A percentile compares a stretch with the other conserved stretches of the same genome.
These are phyloP conservation scores for Populus tomentosa DNA, from an alignment of 441 rosid genomes.

Conservation along the genomic window DNA sequence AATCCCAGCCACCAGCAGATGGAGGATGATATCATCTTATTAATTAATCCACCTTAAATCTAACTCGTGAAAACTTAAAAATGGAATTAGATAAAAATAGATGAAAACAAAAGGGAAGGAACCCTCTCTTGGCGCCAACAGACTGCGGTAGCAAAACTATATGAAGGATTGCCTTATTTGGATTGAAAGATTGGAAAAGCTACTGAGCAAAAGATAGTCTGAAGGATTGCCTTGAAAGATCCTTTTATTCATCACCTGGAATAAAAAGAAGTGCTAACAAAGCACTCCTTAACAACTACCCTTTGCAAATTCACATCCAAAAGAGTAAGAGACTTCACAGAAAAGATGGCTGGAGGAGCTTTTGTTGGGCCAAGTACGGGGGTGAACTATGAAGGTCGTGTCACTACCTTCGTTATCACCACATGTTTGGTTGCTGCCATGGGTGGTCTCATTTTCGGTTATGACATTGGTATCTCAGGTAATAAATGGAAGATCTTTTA, in stretches of 20 bases:
- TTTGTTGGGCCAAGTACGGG: conserved; percentile 26
- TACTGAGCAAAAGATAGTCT: not conserved
- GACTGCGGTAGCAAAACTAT: not conserved
- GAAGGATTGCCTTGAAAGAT: not conserved
- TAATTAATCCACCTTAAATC: not conserved
- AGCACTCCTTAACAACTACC: no score
- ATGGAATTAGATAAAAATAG: not conserved
- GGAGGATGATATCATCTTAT: not conserved
- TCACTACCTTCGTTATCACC: conserved; percentile 41
- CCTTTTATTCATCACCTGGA: not conserved
- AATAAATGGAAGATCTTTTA: conserved; percentile 16
- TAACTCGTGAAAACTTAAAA: not conserved
- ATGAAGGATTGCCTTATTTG: not conserved
- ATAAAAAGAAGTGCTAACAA: no score
- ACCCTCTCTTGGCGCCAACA: not conserved
- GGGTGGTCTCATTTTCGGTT: conserved; percentile 62
- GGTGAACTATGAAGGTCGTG: conserved; percentile 32
- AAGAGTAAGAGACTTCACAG: not conserved
- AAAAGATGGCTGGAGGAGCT: conserved; percentile 38
- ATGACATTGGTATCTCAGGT: conserved; percentile 56
- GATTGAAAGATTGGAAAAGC: not conserved
- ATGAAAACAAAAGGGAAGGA: not conserved
- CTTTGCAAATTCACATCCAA: not conserved
- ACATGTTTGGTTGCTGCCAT: conserved; percentile 56
- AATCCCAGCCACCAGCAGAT: not conserved